Evolutionary conservation across 1,284 basidiomycete genomes (phyloP).

Genomic region (Phaffia rhodozyma): DNA sequence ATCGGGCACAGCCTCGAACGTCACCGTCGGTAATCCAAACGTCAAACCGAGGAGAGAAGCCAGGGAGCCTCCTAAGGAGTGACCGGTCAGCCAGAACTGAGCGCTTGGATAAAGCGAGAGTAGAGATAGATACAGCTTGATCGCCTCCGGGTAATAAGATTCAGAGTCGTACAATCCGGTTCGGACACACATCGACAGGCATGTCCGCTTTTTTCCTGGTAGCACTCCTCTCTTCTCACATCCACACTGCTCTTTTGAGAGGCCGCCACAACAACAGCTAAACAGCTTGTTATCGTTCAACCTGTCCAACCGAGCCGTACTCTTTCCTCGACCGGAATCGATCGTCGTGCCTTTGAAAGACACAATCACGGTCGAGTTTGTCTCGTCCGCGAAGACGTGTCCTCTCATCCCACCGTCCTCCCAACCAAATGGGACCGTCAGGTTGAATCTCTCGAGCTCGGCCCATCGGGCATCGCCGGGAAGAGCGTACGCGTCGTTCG

Average conservation of each 20-base stretch:
- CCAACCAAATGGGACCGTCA: constrained; percentile 84
- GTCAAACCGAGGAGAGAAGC: constrained; percentile 81
- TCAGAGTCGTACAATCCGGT: not conserved
- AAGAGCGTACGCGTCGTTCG: constrained; percentile 35
- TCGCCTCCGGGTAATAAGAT: constrained; percentile 9
- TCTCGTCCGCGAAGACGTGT: constrained; percentile 71
- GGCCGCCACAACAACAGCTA: not conserved
- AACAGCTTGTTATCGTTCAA: constrained; percentile 16
- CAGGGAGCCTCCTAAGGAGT: constrained; percentile 78
- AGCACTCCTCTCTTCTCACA: not conserved
- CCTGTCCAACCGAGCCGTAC: constrained; percentile 11
- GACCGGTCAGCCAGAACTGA: constrained; percentile 88
- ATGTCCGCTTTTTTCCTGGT: not conserved
- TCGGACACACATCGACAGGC: not conserved
- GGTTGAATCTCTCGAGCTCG: constrained; percentile 49
- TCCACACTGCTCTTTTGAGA: not conserved
- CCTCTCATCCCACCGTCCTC: constrained; percentile 82
- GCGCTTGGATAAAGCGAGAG: constrained; percentile 84
- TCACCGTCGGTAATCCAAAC: constrained; percentile 79
- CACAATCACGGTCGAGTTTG: constrained; percentile 75
- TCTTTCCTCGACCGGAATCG: constrained; percentile 2
- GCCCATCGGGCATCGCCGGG: constrained; percentile 15
- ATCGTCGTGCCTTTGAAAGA: constrained; percentile 85
- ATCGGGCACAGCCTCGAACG: constrained; percentile 88
- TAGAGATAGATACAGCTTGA: constrained; percentile 30